Conservation (phyloP, 2,329 filamentous ascomycete genomes). For the Blastomyces gilchristii region DNA sequence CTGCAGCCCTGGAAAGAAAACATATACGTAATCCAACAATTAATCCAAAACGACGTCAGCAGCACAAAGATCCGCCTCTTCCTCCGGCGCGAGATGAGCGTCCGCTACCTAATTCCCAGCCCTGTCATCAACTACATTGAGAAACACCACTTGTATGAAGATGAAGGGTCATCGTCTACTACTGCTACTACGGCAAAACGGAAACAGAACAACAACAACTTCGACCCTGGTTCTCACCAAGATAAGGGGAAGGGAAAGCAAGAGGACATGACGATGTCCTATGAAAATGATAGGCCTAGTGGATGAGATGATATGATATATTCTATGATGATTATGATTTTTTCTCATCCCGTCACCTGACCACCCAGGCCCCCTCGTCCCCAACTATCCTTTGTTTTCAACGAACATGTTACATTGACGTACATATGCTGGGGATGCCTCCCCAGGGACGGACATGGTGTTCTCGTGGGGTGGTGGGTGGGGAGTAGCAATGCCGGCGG, state of each 20-base stretch:
- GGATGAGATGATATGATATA: not conserved
- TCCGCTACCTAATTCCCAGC: conserved; percentile 64
- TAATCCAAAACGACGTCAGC: conserved; percentile 78
- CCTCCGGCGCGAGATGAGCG: conserved; percentile 67
- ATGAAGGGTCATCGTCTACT: conserved; percentile 28
- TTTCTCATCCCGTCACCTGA: too few relatives aligned
- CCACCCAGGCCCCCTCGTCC: too few relatives aligned
- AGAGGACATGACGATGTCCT: not conserved
- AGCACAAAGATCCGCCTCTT: conserved; percentile 75
- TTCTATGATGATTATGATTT: too few relatives aligned
- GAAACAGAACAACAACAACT: not conserved
- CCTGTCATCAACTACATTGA: conserved; percentile 66
- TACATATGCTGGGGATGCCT: too few relatives aligned
- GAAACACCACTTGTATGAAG: conserved; percentile 54
- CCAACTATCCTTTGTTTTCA: not conserved
- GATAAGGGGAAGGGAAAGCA: conserved; percentile 4
- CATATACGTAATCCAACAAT: conserved; percentile 76
- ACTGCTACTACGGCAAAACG: not conserved
- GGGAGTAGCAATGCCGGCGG: too few relatives aligned
- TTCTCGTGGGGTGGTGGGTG: too few relatives aligned
- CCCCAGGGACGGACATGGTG: too few relatives aligned
- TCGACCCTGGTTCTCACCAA: not conserved
- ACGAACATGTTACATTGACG: not conserved
- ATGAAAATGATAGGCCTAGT: not conserved
- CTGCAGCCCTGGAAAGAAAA: conserved; percentile 76